Percentiles rank a stretch among this genome's conserved stretches.
These are phyloP conservation scores for Arabidopsis suecica DNA, from an alignment of 345 rosid genomes.

Conservation along the genomic window DNA sequence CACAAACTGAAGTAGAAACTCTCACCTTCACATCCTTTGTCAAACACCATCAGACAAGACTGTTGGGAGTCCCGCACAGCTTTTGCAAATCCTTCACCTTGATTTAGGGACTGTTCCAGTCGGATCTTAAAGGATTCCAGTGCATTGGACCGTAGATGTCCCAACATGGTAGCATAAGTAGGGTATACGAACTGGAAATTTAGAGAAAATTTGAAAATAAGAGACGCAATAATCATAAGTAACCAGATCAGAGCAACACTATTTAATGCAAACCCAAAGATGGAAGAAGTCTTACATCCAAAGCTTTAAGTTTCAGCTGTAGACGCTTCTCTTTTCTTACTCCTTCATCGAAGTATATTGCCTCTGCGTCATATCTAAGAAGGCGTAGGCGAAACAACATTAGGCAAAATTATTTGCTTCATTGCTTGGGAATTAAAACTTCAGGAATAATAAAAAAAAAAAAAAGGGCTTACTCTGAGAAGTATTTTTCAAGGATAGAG, in stretches of 20 bases:
- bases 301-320: conserved; percentile 62
- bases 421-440: not conserved
- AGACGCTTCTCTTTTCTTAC: conserved; percentile 66
- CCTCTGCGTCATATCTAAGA: conserved; percentile 67
- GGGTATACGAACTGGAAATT: conserved; percentile 59
- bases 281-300: conserved; percentile 58
- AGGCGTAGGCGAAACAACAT: conserved; percentile 32
- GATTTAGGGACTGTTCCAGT: conserved; percentile 56
- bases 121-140: conserved; percentile 58
- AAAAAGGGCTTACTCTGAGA: conserved; percentile 62
- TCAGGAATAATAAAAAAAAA: not conserved
- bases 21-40: conserved; percentile 69
- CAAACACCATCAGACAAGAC: conserved; percentile 64
- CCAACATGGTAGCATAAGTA: conserved; percentile 59
- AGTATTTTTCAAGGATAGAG: conserved; percentile 58
- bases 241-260: conserved; percentile 11
- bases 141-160: conserved; percentile 61
- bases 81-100: conserved; percentile 70
- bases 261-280: conserved; percentile 10
- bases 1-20: conserved; percentile 4
- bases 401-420: conserved; percentile 13
- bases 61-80: conserved; percentile 55
- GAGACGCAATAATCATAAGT: conserved; percentile 21
- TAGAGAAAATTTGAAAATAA: conserved; percentile 16
- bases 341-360: conserved; percentile 75